Percentiles rank a stretch among this genome's conserved stretches.
These are phyloP conservation scores for Entomortierella parvispora DNA, from an alignment of 192 early-diverging fungal genomes.

Conservation along the genomic window DNA sequence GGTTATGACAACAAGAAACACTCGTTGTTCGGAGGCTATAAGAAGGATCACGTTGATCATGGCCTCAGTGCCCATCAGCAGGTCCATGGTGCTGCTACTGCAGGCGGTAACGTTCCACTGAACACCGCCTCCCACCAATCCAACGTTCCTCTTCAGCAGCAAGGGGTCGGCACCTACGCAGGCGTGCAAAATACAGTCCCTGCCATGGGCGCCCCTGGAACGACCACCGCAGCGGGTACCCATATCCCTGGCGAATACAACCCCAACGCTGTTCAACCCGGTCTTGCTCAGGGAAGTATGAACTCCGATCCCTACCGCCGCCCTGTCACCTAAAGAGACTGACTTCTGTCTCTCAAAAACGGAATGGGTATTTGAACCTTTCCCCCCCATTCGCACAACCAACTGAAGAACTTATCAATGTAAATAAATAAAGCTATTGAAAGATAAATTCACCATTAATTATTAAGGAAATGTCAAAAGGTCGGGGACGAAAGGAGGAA, in stretches of 20 bases:
- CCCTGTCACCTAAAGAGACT: too few species aligned
- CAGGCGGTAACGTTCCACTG: not conserved
- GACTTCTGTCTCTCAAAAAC: too few species aligned
- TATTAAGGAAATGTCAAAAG: too few species aligned
- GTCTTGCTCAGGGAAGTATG: not conserved
- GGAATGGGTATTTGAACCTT: too few species aligned
- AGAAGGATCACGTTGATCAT: slow-evolving; percentile 1
- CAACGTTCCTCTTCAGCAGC: slow-evolving; percentile 1
- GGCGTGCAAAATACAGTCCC: slow-evolving; percentile 7
- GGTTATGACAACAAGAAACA: not conserved
- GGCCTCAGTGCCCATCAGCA: not conserved
- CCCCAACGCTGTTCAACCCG: too few species aligned
- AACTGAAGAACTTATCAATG: too few species aligned
- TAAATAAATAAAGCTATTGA: too few species aligned
- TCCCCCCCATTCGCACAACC: too few species aligned
- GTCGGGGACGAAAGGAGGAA: not conserved
- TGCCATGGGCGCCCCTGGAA: slow-evolving; percentile 27
- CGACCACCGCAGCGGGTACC: slow-evolving; percentile 32
- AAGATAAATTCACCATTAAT: too few species aligned
- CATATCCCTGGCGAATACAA: slow-evolving; percentile 20
- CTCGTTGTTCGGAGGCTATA: not conserved
- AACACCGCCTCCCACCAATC: slow-evolving; percentile 13
- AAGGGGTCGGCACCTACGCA: not conserved
- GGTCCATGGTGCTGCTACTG: not conserved
- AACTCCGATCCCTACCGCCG: not conserved